Evolutionary conservation across 2,329 filamentous ascomycete species (phyloP), one percentile per base, ranked within the genome.

Genomic region (Diaporthe velutina): DNA sequence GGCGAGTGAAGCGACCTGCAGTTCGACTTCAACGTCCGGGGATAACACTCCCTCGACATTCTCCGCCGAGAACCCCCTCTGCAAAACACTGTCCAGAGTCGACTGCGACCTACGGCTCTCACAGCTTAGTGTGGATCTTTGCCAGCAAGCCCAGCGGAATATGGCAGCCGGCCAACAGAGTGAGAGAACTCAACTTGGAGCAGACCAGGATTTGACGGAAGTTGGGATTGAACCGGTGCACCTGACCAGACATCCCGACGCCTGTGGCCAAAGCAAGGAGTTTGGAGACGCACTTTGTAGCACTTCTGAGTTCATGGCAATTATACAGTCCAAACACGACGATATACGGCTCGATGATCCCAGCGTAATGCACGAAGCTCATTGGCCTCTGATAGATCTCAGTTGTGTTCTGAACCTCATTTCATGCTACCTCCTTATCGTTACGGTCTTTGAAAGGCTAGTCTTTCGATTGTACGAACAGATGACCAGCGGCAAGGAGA

Each of bases 251-350:
- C 28, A 12, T 15, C 25, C 12, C 22, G 38, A 30, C 17, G 13
- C n/a, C 35, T 48, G 17, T 15, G 28, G 15, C 40, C 60, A 64
- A n/a, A 64, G 60, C 40, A 45, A 48, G 28, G 40, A 64, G 17
- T 64, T 64, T 12, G 60, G 60, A 15, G 60, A 64, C 25, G 60
- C 60, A 15, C 60, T 64, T 13, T 64, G 38, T 17, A 64, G 60
- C 25, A 64, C 60, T 33, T 64, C 60, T 48, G 60, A 64, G 28
- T 64, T 64, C 40, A 48, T 48, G 60, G 60, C 40, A 33, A 48
- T 48, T n/a, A n/a, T 64, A 48, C 25, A 64, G 28, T 64, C 60
- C 40, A 64, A 30, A 13, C 15, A 30, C 38, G 60, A 64, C 25
- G 60, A 64, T 2, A 33, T 48, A 3, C 6, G 9, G 9, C 60